Evolutionary conservation across 768 basidiomycete genomes (phyloP), one percentile per base, ranked within the genome.

Genomic region (Calocybe indica): DNA sequence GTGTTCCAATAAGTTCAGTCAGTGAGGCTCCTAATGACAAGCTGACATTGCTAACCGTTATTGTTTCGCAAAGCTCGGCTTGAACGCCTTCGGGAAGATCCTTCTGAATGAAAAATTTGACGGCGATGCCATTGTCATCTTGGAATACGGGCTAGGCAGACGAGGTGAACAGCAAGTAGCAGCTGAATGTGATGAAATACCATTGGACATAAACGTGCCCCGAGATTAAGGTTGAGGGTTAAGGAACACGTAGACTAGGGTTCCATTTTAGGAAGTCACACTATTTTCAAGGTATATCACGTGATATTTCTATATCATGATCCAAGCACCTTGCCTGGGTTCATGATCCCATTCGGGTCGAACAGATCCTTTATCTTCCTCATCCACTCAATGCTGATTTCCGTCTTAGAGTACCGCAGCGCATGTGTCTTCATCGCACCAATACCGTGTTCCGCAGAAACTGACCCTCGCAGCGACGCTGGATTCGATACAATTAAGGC

Each of bases 361-460:
- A 97, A 93, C 28, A 93, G 61, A 10, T 76, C 63, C 67, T 97
- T 97, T 59, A 99, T 82, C 65, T 76, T 83, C 67, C 78, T 86
- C 95, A 99, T 99, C 73, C 84, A 71, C 42, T 79, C 85, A 55
- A 97, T 86, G 60, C 86, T 90, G 15, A 80, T 76, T 6, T 74
- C 70, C 50, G 70, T 76, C 69, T 97, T 96, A 5, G 91, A 92
- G 66, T 96, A 98, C 35, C 76, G 76, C 14, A 98, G 79, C 11
- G 91, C 90, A 47, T 87, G 82, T 0, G 88, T 87, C 71, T 98
- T 98, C 88, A 92, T 92, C 0, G 85, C 77, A n/a, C 95, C 94
- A 45, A 99, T 83, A 5, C 95, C 95, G 63, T 99, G 95, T 61
- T 99, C 95, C 1, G 95, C 95, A 5, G 94, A 97, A 54, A 99